Base-by-base conservation (phyloP, 352 stramenopile species). In the Phytophthora pseudosyringae region DNA sequence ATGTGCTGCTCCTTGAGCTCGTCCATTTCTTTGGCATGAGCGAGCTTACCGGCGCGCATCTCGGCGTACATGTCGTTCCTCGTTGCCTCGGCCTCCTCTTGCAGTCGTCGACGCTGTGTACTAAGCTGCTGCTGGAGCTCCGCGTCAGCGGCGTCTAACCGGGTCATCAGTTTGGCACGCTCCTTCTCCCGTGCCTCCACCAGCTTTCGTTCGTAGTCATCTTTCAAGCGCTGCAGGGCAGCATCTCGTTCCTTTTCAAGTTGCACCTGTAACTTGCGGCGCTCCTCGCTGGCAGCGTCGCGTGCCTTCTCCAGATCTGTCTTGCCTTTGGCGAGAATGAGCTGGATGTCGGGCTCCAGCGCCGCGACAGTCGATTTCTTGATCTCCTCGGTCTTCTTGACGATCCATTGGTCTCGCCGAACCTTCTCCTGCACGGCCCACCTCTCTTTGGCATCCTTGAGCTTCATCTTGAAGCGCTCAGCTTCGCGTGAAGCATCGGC, bases 381-480 rank as follows among this genome's bases (percentile, higher is more conserved):
- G 62, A 93, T 92, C 63, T 94, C 86, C 40, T 91, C 86, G 1
- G 83, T 94, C 67, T 94, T 94, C 56, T 91, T 90, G 13, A 76
- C 64, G 58, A 94, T 88, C 86, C 83, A 94, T 46, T 94, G 80
- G 31, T 93, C 83, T 39, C 86, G 80, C 12, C 80, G 76, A 18
- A 75, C 64, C 44, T 91, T 92, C 47, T 94, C 86, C 50, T 91
- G 80, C 3, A 76, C 65, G 28, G 67, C 33, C 86, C 86, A 94
- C n/a, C 78, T 67, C 29, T 93, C 75, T 55, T 91, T 91, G 25
- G 83, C 86, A 48, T 93, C 78, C 56, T 91, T 91, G 36, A 93
- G 64, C 56, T 94, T 86, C 52, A 89, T 26, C 36, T 94, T 90
- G 55, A 81, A 90, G 18, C 74, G 76, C 36, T 92, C 86, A 4